Evolutionary conservation across 805 yeast genomes (phyloP).

Genomic region (Osmozyma mogii): DNA sequence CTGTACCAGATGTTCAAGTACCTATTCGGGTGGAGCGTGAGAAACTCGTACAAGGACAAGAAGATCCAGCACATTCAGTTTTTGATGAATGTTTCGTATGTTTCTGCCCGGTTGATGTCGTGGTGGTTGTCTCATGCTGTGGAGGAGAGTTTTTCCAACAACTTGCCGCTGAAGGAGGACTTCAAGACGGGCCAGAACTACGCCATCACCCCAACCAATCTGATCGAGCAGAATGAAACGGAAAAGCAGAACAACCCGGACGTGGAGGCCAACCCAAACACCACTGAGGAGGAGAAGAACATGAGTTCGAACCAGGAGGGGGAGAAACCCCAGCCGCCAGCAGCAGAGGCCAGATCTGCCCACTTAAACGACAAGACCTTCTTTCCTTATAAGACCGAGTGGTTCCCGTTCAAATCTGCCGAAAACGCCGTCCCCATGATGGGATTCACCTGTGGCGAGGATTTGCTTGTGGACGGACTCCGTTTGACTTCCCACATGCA

Average conservation of each 20-base stretch:
- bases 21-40: slow-evolving; percentile 81
- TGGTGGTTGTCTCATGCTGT: slow-evolving; percentile 71
- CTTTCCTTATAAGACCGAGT: slow-evolving; percentile 42
- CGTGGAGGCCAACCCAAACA: neutral
- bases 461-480: slow-evolving; percentile 70
- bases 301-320: too few relatives aligned
- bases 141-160: slow-evolving; percentile 32
- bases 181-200: slow-evolving; percentile 22
- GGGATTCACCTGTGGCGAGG: slow-evolving; percentile 65
- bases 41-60: slow-evolving; percentile 56
- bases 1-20: slow-evolving; percentile 82
- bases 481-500: slow-evolving; percentile 58
- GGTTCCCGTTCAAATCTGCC: slow-evolving; percentile 39
- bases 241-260: slow-evolving; percentile 12
- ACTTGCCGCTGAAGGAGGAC: slow-evolving; percentile 24
- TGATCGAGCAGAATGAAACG: slow-evolving; percentile 3
- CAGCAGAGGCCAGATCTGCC: neutral
- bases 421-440: slow-evolving; percentile 44
- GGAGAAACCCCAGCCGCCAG: too few relatives aligned
- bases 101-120: slow-evolving; percentile 72
- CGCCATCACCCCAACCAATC: slow-evolving; percentile 15
- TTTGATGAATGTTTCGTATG: slow-evolving; percentile 77
- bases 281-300: slow-evolving; percentile 2
- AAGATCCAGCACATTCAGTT: slow-evolving; percentile 66
- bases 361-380: slow-evolving; percentile 29